These are phyloP conservation scores for Solanum paucissectum DNA, from an alignment of 257 asterid species.

Conservation along the genomic window DNA sequence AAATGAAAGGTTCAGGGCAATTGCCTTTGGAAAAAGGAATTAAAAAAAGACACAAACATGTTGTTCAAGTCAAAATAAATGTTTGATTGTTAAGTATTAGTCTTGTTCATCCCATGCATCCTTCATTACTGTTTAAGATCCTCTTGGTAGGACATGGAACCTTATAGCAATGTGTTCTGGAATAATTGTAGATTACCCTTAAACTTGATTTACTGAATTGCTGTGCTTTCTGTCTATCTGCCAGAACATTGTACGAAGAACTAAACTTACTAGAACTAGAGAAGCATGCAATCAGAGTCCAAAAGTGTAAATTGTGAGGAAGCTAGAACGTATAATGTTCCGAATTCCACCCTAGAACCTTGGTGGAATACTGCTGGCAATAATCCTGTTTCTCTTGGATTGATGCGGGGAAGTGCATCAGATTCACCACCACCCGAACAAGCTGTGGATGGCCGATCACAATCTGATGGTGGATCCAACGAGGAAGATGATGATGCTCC, in stretches of 20 bases:
- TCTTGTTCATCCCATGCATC: neutral
- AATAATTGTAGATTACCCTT: neutral
- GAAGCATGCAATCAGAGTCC: constrained; percentile 49
- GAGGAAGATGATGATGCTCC: constrained; percentile 46
- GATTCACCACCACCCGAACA: constrained; percentile 64
- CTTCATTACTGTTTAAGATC: neutral
- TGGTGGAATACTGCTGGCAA: constrained; percentile 44
- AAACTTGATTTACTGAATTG: neutral
- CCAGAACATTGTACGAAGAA: neutral
- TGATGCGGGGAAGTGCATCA: constrained; percentile 42
- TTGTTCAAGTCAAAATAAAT: neutral
- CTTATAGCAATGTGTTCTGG: neutral
- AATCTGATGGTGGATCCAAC: constrained; percentile 46
- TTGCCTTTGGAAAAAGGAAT: neutral
- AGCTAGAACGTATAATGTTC: constrained; percentile 18
- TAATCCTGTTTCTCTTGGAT: constrained; percentile 26
- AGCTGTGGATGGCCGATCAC: constrained; percentile 56
- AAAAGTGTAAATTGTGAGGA: constrained; percentile 32
- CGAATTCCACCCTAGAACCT: constrained; percentile 25
- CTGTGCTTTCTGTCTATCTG: neutral
- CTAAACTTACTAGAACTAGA: neutral
- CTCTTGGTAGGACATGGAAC: neutral
- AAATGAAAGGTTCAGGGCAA: neutral
- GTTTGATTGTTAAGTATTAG: neutral
- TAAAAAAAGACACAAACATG: neutral